Evolutionary conservation across 2,329 filamentous ascomycete genomes (phyloP).

Genomic region (Neoscytalidium dimidiatum): DNA sequence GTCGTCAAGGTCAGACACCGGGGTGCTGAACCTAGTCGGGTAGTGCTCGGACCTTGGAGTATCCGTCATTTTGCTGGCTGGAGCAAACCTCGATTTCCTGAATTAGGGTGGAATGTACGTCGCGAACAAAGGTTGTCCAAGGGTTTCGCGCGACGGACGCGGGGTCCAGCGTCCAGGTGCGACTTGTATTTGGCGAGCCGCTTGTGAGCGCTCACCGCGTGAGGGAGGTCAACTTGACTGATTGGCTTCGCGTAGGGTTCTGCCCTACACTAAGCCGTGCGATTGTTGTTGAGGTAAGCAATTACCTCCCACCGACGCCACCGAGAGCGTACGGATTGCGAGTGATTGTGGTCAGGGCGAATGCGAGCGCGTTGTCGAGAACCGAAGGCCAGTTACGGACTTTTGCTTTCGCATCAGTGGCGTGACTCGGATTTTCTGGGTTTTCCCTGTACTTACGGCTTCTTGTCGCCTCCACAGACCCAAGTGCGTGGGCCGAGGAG

Average conservation of each 20-base stretch:
- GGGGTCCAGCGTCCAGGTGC: background rate
- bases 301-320: constrained; percentile 18
- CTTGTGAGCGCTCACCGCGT: constrained; percentile 57
- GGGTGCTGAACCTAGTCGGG: constrained; percentile 69
- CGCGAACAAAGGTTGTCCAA: background rate
- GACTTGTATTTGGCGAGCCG: constrained; percentile 44
- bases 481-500: constrained; percentile 89
- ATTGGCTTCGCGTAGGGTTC: constrained; percentile 47
- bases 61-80: constrained; percentile 48
- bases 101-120: background rate
- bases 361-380: constrained; percentile 28
- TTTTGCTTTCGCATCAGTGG: background rate
- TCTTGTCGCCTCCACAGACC: constrained; percentile 97
- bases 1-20: constrained; percentile 81
- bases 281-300: constrained; percentile 19
- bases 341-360: constrained; percentile 16
- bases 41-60: constrained; percentile 67
- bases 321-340: constrained; percentile 9
- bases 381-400: constrained; percentile 72
- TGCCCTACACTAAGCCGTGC: constrained; percentile 48
- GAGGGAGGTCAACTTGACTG: constrained; percentile 54
- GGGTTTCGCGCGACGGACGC: background rate
- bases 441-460: constrained; percentile 63
- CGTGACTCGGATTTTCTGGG: background rate
- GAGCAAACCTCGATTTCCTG: background rate